Base-by-base conservation (phyloP, 805 yeast genomes). In the Candida ovalis region DNA sequence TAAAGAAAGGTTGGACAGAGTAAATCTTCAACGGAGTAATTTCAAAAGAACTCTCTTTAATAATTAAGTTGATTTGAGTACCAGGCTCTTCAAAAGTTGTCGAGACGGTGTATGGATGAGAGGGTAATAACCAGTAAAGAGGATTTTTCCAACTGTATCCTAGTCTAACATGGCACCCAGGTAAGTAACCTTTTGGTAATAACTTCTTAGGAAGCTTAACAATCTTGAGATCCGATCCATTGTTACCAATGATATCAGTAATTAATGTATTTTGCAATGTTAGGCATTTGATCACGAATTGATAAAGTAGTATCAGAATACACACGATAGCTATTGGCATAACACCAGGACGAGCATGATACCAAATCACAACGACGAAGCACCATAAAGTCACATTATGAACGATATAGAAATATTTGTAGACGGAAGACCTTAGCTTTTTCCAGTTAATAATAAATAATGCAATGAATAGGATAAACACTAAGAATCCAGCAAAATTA, bases 291-390 rank as follows among this genome's bases (percentile, higher is more conserved):
- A 64, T 56, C 10, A 59, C 54, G 3, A 74, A 46, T 49, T 76
- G 82, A 40, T 65, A 65, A 2, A 57, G 43, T 12, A 80, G 52
- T 15, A 76, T 44, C 0, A 51, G 4, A 2, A 61, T 35, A 42
- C 67, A 65, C 3, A 71, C 15, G 2, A 61, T 19, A 4, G 72
- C 59, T 35, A 65, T 66, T 18, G 70, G 53, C 0, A 68, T 56
- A 1, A 84, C 86, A 1, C 83, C 82, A 0, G 92, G 92, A 51
- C 92, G 74, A 1, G 94, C 87, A 64, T 86, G 95, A 44, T 76
- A 68, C 1, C 73, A 70, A 4, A 79, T 71, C 22, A 80, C 54
- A 1, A 71, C 54, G 4, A 82, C 63, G 46, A 76, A 70, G 1
- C 67, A 27, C 65, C 78, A 68, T 8, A 80, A 72, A 2, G 80